Conservation (phyloP, 805 yeast species). For the Metschnikowia shivogae region DNA sequence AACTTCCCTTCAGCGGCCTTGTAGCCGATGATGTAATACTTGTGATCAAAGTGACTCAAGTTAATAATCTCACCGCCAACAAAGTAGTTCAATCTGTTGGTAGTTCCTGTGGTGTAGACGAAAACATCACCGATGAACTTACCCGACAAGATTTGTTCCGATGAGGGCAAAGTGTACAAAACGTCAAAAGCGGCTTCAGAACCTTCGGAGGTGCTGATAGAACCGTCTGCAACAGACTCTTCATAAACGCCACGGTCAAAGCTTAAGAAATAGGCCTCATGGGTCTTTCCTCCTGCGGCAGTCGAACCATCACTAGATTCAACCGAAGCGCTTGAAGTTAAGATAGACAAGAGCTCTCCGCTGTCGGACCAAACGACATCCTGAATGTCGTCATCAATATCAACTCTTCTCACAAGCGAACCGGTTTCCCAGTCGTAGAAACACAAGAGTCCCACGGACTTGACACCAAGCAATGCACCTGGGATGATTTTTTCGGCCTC, state of each 20-base stretch:
- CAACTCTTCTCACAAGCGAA: slow-evolving; percentile 77
- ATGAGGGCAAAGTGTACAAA: slow-evolving; percentile 62
- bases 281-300: slow-evolving; percentile 41
- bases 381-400: slow-evolving; percentile 66
- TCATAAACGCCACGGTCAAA: slow-evolving; percentile 66
- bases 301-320: slow-evolving; percentile 20
- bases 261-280: slow-evolving; percentile 72
- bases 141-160: slow-evolving; percentile 80
- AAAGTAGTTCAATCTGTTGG: slow-evolving; percentile 83
- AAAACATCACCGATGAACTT: slow-evolving; percentile 98
- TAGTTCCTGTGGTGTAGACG: slow-evolving; percentile 76
- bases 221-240: slow-evolving; percentile 55
- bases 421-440: slow-evolving; percentile 96
- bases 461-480: slow-evolving; percentile 84
- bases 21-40: slow-evolving; percentile 84
- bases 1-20: slow-evolving; percentile 79
- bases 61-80: slow-evolving; percentile 94
- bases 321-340: slow-evolving; percentile 32
- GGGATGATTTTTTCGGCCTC: slow-evolving; percentile 78
- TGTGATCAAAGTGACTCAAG: slow-evolving; percentile 87
- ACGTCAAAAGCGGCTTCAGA: slow-evolving; percentile 84
- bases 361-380: slow-evolving; percentile 91
- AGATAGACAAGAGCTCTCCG: slow-evolving; percentile 81
- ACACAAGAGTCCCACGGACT: slow-evolving; percentile 77
- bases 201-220: slow-evolving; percentile 77